phyloP scores from a whole-genome alignment of 495 filamentous ascomycete genomes.

The Aeminium ludgeri region DNA sequence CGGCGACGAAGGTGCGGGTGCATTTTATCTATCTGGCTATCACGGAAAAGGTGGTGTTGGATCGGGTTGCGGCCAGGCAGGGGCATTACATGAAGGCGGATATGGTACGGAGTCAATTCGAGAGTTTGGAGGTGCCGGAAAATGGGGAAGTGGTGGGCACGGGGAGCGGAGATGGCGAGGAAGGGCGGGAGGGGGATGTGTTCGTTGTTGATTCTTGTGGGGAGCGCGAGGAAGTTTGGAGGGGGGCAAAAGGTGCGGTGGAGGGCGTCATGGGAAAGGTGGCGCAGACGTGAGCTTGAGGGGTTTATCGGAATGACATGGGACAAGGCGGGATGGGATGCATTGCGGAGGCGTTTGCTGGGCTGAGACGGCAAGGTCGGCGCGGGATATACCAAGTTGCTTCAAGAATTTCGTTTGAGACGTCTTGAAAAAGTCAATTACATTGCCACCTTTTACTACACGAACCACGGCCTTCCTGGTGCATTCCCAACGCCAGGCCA shows the following conservation, averaged over 20 bases:
- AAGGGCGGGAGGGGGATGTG: slow-evolving; percentile 77
- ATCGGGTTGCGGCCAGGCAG: slow-evolving; percentile 54
- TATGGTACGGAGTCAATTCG: slow-evolving; percentile 93
- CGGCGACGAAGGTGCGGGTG: slow-evolving; percentile 37
- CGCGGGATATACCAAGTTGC: no score
- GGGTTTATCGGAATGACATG: no score
- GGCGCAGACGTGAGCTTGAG: not conserved
- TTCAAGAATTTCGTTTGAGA: no score
- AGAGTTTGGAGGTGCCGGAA: slow-evolving; percentile 64
- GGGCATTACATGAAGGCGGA: slow-evolving; percentile 92
- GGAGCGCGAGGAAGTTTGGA: slow-evolving; percentile 46
- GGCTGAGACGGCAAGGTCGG: no score
- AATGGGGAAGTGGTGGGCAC: no score
- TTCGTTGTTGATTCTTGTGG: slow-evolving; percentile 64
- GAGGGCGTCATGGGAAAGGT: not conserved
- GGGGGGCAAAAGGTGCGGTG: slow-evolving; percentile 36
- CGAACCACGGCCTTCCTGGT: no score
- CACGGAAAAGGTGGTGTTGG: slow-evolving; percentile 51
- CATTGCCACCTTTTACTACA: no score
- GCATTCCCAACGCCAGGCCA: no score
- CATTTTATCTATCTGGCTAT: slow-evolving; percentile 90
- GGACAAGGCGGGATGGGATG: no score
- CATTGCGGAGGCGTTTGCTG: no score
- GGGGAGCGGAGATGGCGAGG: no score
- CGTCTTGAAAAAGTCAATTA: no score